Base-by-base conservation (phyloP, 2,329 filamentous ascomycete species). In the Colletotrichum sp. region DNA sequence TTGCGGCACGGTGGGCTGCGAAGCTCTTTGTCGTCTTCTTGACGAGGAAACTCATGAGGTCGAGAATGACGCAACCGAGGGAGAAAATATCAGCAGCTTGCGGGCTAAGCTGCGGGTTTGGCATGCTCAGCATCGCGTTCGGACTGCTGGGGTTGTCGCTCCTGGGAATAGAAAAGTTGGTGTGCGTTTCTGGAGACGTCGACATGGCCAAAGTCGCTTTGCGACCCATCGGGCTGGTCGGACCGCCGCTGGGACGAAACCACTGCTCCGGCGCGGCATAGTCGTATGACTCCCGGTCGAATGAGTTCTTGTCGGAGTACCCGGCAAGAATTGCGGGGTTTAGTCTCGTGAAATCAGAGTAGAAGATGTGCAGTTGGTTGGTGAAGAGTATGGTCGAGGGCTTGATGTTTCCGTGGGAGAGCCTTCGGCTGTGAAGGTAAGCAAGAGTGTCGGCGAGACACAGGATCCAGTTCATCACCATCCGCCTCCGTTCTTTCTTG, bases 401-500 rank as follows among this genome's bases (percentile, higher is more conserved):
- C 74, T 90, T 91, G 80, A 96, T 94, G 63, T 90, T 91, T 27
- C 90, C 89, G 77, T 95, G 93, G 4, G 89, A 89, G 29, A 90
- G 87, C 2, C 91, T 90, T 62, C 88, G 88, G 75, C 87, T 88
- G 79, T 95, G 93, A 4, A 95, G 83, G 75, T 89, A 93, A 67
- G 91, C 90, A 18, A 95, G 79, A 2, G 93, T 91, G 80, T 94
- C 92, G 54, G 89, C 87, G 6, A 95, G 86, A 80, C 93, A 95
- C 78, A 93, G 91, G 78, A 95, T 90, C 93, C 93, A 95, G 80
- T 94, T 92, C 79, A 94, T 86, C 7, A 95, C 81, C 18, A 93
- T 83, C 59, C 86, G 84, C 38, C 91, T 87, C 31, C 92, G 87
- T 54, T 90, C 87, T 65, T 86, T 85, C 79, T 94, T 93, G 5